These are phyloP conservation scores for Malassezia globosa DNA, from an alignment of 1,284 basidiomycete genomes.

Conservation along the genomic window DNA sequence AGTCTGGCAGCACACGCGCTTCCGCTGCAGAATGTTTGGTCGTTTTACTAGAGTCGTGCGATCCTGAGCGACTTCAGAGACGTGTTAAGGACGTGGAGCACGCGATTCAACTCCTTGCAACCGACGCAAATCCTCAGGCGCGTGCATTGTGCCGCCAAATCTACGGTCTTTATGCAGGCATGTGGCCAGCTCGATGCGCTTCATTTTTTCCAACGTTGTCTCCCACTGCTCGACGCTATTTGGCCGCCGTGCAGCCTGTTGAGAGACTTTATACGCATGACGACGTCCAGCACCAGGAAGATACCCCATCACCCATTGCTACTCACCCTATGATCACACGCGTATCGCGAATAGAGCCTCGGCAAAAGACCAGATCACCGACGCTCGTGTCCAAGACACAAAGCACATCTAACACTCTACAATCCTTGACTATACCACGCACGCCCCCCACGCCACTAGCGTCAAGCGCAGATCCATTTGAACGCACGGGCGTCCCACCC, in stretches of 20 bases:
- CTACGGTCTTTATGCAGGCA: conserved; percentile 47
- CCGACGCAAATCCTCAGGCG: conserved; percentile 50
- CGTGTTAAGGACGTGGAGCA: conserved; percentile 47
- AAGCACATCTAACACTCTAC: neutral
- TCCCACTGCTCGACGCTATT: conserved; percentile 11
- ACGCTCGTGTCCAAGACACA: neutral
- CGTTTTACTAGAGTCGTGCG: conserved; percentile 40
- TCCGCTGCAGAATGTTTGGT: conserved; percentile 21
- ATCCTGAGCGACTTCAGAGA: conserved; percentile 36
- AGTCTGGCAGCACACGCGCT: conserved; percentile 28
- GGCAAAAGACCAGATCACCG: neutral
- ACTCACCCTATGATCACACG: neutral
- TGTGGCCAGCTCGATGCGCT: conserved; percentile 50
- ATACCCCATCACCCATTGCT: neutral
- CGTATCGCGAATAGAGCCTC: neutral
- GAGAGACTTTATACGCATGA: neutral
- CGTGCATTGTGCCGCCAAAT: conserved; percentile 48
- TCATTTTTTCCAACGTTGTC: conserved; percentile 18
- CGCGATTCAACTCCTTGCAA: conserved; percentile 48
- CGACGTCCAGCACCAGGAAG: neutral
- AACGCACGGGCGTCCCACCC: neutral
- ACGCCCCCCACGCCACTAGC: neutral
- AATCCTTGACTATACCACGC: neutral
- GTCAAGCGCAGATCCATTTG: conserved; percentile 1
- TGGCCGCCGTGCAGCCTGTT: conserved; percentile 1